Conservation (phyloP, 768 basidiomycete genomes). For the Pleurotus cornucopiae region DNA sequence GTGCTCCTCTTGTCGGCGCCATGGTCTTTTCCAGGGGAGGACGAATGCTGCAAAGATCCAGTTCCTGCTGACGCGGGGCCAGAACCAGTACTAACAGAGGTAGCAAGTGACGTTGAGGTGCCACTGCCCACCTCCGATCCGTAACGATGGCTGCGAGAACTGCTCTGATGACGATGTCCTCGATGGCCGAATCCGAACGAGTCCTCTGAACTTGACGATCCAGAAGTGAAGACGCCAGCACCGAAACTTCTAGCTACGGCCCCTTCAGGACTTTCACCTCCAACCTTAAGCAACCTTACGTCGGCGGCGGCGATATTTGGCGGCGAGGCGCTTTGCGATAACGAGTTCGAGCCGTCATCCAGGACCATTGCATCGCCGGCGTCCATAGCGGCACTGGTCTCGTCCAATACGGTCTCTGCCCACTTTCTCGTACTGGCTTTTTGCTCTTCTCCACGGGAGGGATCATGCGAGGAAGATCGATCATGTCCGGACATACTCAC, state of each 20-base stretch:
- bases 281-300: too few relatives aligned
- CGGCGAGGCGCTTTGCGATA: neutral
- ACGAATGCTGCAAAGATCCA: conserved; percentile 10
- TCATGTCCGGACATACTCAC: neutral
- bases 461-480: too few relatives aligned
- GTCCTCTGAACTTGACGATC: conserved; percentile 8
- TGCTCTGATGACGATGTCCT: neutral
- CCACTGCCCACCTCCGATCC: conserved; percentile 3
- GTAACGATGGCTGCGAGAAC: conserved; percentile 2
- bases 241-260: neutral
- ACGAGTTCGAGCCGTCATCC: neutral
- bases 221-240: neutral
- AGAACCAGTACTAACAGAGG: conserved; percentile 11
- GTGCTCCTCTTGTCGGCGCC: too few relatives aligned
- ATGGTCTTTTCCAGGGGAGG: conserved; percentile 14
- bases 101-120: conserved; percentile 4
- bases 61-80: conserved; percentile 13
- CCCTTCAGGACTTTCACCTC: neutral
- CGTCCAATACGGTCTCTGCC: conserved; percentile 38
- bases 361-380: neutral
- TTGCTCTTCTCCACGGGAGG: conserved; percentile 10
- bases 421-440: conserved; percentile 34
- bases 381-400: conserved; percentile 16
- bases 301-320: neutral
- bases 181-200: conserved; percentile 5